Base-by-base conservation (phyloP, 768 basidiomycete genomes). In the Trichaptum fuscoviolaceum region DNA sequence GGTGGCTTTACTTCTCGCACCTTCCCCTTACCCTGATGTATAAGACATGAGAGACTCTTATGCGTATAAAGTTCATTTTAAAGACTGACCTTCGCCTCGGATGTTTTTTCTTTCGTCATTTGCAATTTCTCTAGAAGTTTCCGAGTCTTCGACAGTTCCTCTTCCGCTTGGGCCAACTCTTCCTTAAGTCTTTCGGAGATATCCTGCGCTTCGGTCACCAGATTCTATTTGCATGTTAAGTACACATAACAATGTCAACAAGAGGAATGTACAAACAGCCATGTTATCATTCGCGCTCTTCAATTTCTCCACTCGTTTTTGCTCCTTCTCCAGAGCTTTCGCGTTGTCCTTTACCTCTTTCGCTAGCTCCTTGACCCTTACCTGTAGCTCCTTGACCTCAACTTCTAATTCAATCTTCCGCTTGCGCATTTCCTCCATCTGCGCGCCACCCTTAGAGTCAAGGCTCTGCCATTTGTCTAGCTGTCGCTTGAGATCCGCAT, bases 401-500 rank as follows among this genome's bases (percentile, higher is more conserved):
- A 83, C 75, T 66, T 92, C 87, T 12, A 91, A 78, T 35, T 86
- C 83, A 10, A 82, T 76, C 10, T 84, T 83, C 65, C 80, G 77
- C 71, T 85, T 87, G 57, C 86, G 81, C 63, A 82, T 75, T 7
- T 76, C 74, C 64, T 88, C 89, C 9, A 82, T 78, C 35, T 89
- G 86, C 20, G 79, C 83, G 12, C 82, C 86, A 61, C 86, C 89
- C 62, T 85, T 86, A 27, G 78, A 86, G 71, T 92, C 91, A 20
- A 91, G 74, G 27, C 75, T 81, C 71, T 89, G 82, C 89, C 89
- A 91, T 71, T 87, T 85, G 57, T 84, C 83, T 9, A 92, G 77
- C 70, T 93, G 91, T 18, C 83, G 82, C 63, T 83, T 81, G 42
- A 91, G 77, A 57, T 88, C 83, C 5, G 76, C 75, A 62, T 82